Evolutionary conservation across 495 filamentous ascomycete species (phyloP).

Genomic region (Aspergillus baeticus): DNA sequence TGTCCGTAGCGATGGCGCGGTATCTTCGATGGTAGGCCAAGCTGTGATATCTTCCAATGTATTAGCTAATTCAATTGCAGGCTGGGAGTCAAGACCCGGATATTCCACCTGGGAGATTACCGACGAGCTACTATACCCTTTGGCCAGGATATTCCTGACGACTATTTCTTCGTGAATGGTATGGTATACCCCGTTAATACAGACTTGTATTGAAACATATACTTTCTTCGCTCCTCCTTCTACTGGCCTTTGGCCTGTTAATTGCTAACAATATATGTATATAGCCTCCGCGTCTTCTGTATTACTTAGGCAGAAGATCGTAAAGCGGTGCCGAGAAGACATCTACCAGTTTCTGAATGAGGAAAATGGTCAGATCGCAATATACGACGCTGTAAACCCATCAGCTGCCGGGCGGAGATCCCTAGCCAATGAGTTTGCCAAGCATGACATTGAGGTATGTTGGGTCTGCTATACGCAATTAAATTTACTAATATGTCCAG

Average conservation of each 20-base stretch:
- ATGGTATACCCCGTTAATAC: conserved; percentile 6
- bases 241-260: background rate
- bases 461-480: background rate
- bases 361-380: conserved; percentile 97
- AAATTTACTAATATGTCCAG: conserved; percentile 36
- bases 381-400: conserved; percentile 99
- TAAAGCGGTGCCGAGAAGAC: conserved; percentile 96
- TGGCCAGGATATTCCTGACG: conserved; percentile 85
- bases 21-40: conserved; percentile 83
- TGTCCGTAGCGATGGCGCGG: conserved; percentile 89
- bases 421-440: conserved; percentile 92
- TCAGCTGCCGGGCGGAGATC: conserved; percentile 78
- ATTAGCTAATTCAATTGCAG: conserved; percentile 41
- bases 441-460: conserved; percentile 85
- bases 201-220: no score
- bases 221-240: background rate
- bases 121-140: conserved; percentile 84
- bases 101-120: conserved; percentile 98
- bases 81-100: conserved; percentile 96
- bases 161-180: conserved; percentile 97
- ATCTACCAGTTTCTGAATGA: conserved; percentile 94
- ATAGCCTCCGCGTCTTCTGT: conserved; percentile 78
- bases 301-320: conserved; percentile 89
- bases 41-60: background rate
- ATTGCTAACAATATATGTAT: conserved; percentile 12